phyloP scores from a whole-genome alignment of 108 stramenopile species.

The Asterionellopsis glacialis region DNA sequence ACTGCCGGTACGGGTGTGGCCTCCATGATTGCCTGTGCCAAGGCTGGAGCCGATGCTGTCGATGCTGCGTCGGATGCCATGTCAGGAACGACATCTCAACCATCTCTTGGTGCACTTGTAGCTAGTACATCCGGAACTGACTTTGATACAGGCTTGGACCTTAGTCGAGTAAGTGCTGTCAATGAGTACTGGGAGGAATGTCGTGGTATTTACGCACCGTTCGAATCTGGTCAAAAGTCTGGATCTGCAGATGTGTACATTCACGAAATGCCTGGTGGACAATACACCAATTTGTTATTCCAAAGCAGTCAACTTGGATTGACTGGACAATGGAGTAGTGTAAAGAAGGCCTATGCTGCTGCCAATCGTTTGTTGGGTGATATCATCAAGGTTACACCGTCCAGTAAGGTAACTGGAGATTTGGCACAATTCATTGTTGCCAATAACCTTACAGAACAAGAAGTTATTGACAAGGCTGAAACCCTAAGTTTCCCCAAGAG shows the following conservation, averaged over 20 bases:
- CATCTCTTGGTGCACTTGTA: constrained; percentile 90
- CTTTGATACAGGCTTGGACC: constrained; percentile 85
- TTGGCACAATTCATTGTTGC: constrained; percentile 96
- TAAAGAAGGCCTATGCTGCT: constrained; percentile 89
- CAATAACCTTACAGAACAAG: constrained; percentile 86
- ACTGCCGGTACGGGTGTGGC: constrained; percentile 97
- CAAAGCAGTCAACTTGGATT: constrained; percentile 90
- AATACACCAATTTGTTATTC: constrained; percentile 96
- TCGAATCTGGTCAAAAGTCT: constrained; percentile 94
- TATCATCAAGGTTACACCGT: constrained; percentile 97
- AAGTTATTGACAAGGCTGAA: constrained; percentile 85
- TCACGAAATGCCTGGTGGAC: constrained; percentile 98
- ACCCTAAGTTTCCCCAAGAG: constrained; percentile 84
- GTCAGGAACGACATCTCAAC: constrained; percentile 94
- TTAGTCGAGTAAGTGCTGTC: constrained; percentile 52
- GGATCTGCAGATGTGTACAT: constrained; percentile 92
- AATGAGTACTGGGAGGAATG: constrained; percentile 95
- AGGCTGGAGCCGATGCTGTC: constrained; percentile 95
- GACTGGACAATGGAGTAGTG: constrained; percentile 86
- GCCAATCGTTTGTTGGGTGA: constrained; percentile 94
- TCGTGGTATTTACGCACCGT: constrained; percentile 92
- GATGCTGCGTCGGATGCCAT: constrained; percentile 93
- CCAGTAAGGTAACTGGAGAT: constrained; percentile 94
- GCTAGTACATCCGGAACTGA: constrained; percentile 75
- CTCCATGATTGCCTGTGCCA: constrained; percentile 86